Percentiles rank a stretch among this genome's conserved stretches.
These are phyloP conservation scores for Trichoderma sp. DNA, from an alignment of 2,329 filamentous ascomycete genomes.

Conservation along the genomic window DNA sequence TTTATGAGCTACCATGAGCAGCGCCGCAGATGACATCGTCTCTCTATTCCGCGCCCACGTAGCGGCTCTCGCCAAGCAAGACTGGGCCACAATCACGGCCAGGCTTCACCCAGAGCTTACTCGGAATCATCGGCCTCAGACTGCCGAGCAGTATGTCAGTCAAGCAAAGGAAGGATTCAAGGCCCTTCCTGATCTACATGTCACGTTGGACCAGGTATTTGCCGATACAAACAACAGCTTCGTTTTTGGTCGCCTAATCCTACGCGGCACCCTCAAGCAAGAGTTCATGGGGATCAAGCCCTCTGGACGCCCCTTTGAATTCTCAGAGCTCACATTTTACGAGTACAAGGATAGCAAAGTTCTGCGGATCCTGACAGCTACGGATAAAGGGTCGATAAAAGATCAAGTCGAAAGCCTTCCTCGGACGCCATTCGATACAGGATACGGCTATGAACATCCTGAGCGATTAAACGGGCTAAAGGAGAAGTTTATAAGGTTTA, in stretches of 20 bases:
- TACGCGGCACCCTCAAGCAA: background rate
- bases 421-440: background rate
- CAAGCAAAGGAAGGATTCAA: background rate
- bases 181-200: background rate
- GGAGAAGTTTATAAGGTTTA: background rate
- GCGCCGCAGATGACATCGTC: background rate
- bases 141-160: background rate
- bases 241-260: background rate
- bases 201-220: background rate
- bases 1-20: background rate
- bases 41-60: background rate
- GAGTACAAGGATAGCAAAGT: background rate
- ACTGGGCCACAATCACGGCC: background rate
- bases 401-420: background rate
- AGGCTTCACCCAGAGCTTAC: slow-evolving; percentile 2
- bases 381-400: background rate
- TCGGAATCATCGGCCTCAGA: background rate
- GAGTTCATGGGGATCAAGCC: background rate
- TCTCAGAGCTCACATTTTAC: background rate
- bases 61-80: background rate
- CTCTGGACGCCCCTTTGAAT: background rate
- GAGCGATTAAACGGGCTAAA: background rate
- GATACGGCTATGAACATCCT: background rate
- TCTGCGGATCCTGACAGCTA: background rate
- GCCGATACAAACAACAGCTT: background rate